Percentiles rank a stretch among this genome's conserved stretches.
Evolutionary conservation across 1,284 basidiomycete genomes (phyloP).

Genomic region (Puccinia hordei): DNA sequence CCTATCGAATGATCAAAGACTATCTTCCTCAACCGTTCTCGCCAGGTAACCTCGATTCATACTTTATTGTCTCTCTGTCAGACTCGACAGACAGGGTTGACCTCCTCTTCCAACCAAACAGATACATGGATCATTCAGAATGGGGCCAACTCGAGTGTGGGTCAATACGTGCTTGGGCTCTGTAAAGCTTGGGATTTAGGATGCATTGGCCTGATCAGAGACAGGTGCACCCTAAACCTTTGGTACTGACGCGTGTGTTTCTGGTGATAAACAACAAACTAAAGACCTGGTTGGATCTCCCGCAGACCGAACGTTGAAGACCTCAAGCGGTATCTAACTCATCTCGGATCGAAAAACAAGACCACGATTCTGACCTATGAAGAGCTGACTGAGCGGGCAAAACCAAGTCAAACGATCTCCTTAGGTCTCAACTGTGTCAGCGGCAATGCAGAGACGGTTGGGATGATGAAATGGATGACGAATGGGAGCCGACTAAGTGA

Average conservation of each 20-base stretch:
- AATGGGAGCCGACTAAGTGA: constrained; percentile 44
- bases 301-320: constrained; percentile 51
- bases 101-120: not conserved
- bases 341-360: constrained; percentile 3
- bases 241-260: constrained; percentile 61
- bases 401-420: constrained; percentile 62
- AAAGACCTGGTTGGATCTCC: constrained; percentile 61
- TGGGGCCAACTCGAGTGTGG: constrained; percentile 65
- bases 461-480: constrained; percentile 70
- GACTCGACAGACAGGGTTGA: not conserved
- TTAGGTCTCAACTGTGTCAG: constrained; percentile 79
- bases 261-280: constrained; percentile 58
- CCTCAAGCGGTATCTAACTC: constrained; percentile 19
- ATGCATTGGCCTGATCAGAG: constrained; percentile 76
- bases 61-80: not conserved
- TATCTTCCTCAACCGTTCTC: constrained; percentile 67
- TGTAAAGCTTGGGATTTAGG: constrained; percentile 63
- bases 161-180: constrained; percentile 56
- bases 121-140: constrained; percentile 70
- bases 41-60: constrained; percentile 52
- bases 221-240: constrained; percentile 64
- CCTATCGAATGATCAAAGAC: constrained; percentile 74
- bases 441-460: constrained; percentile 67
- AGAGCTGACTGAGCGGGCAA: constrained; percentile 63
- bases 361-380: constrained; percentile 38